A percentile compares a stretch with the other conserved stretches of the same genome.
Evolutionary conservation across 805 yeast genomes (phyloP).

Genomic region (Candida gorgasii): DNA sequence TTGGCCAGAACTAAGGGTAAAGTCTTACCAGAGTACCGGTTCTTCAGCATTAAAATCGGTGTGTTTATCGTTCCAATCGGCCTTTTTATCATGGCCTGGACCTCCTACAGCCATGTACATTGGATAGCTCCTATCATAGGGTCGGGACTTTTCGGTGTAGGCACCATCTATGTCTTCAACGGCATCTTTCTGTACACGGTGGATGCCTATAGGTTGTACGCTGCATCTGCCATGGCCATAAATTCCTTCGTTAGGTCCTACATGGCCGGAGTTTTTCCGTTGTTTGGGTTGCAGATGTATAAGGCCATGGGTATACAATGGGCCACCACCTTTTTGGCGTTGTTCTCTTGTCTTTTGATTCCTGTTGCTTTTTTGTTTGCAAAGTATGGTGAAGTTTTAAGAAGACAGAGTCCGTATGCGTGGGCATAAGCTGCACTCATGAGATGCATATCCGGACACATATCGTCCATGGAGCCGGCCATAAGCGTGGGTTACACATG

Average conservation of each 20-base stretch:
- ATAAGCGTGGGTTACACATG: too few species aligned
- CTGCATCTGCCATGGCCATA: slow-evolving; percentile 64
- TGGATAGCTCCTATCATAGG: slow-evolving; percentile 62
- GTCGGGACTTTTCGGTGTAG: slow-evolving; percentile 37
- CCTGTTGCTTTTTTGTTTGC: slow-evolving; percentile 59
- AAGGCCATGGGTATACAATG: slow-evolving; percentile 47
- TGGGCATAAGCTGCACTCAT: slow-evolving; percentile 19
- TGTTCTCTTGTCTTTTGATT: slow-evolving; percentile 48
- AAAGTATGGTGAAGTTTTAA: slow-evolving; percentile 43
- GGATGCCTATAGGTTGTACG: slow-evolving; percentile 54
- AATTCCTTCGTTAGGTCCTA: slow-evolving; percentile 55
- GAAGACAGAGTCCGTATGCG: slow-evolving; percentile 27
- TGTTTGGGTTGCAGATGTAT: slow-evolving; percentile 54
- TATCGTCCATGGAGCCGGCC: too few species aligned
- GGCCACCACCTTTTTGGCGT: slow-evolving; percentile 57
- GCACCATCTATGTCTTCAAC: slow-evolving; percentile 54
- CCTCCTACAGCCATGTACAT: slow-evolving; percentile 64
- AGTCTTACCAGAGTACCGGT: slow-evolving; percentile 72
- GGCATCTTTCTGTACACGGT: slow-evolving; percentile 57
- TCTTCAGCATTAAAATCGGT: slow-evolving; percentile 69
- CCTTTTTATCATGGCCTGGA: slow-evolving; percentile 80
- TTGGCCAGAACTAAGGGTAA: slow-evolving; percentile 41
- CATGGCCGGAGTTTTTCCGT: slow-evolving; percentile 58
- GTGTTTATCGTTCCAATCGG: slow-evolving; percentile 73
- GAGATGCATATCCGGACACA: too few species aligned